Evolutionary conservation across 2,329 filamentous ascomycete genomes (phyloP).

Genomic region (Emmonsia crescens): DNA sequence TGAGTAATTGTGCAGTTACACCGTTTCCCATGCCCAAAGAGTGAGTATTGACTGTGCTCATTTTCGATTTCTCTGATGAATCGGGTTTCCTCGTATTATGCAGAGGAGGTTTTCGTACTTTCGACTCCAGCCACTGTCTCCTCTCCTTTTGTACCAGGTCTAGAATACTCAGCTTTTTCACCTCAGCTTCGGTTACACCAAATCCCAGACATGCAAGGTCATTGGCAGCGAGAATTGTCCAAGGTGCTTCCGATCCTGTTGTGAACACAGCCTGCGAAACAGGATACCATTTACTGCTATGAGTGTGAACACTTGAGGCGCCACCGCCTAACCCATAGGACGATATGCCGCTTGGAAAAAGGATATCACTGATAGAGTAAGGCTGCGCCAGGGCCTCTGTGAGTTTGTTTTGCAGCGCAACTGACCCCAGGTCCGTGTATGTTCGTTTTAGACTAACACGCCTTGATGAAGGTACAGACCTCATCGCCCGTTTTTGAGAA

Average conservation of each 20-base stretch:
- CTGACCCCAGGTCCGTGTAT: constrained; percentile 68
- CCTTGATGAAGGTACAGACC: constrained; percentile 43
- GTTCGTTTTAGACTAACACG: constrained; percentile 70
- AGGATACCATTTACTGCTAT: constrained; percentile 81
- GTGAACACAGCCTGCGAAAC: constrained; percentile 95
- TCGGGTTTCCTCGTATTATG: constrained; percentile 34
- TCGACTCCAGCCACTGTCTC: constrained; percentile 78
- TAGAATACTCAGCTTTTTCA: constrained; percentile 86
- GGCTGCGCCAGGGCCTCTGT: constrained; percentile 78
- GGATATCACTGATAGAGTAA: constrained; percentile 49
- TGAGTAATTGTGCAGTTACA: constrained; percentile 78
- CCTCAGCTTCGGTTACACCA: constrained; percentile 93
- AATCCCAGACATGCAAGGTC: constrained; percentile 96
- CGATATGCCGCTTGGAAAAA: constrained; percentile 27
- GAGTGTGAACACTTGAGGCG: constrained; percentile 60
- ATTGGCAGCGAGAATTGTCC: constrained; percentile 93
- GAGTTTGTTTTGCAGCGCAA: constrained; percentile 69
- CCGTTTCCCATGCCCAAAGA: constrained; percentile 60
- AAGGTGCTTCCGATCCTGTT: constrained; percentile 80
- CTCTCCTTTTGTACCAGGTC: constrained; percentile 89
- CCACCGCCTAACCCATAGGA: constrained; percentile 29
- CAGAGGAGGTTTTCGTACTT: constrained; percentile 45
- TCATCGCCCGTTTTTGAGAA: constrained; percentile 23
- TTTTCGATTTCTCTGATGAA: constrained; percentile 33
- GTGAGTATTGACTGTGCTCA: constrained; percentile 27